These are phyloP conservation scores for Phytopythium oedochilum DNA, from an alignment of 352 stramenopile genomes.

Conservation along the genomic window DNA sequence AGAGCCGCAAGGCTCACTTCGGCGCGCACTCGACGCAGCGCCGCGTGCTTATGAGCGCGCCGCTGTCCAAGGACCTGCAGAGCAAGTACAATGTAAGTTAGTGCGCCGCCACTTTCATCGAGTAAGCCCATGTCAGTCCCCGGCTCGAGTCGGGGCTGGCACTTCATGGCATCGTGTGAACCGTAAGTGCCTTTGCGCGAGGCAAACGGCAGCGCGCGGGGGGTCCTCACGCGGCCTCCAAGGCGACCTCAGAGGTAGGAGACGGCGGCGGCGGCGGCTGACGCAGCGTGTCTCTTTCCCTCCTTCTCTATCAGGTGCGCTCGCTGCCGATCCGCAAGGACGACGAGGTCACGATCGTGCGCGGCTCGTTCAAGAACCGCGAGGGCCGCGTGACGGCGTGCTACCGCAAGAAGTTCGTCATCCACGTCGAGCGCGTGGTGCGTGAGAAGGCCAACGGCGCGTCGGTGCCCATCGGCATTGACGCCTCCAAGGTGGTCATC, in stretches of 20 bases:
- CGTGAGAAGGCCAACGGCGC: constrained; percentile 98
- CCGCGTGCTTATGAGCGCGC: constrained; percentile 96
- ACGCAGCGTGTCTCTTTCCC: constrained; percentile 6
- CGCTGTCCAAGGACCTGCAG: constrained; percentile 98
- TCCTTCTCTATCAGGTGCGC: constrained; percentile 73
- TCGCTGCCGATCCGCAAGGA: constrained; percentile 99
- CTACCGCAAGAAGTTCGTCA: constrained; percentile 99
- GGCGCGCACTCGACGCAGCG: constrained; percentile 94
- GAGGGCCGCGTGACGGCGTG: constrained; percentile 97
- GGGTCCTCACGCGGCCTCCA: no score
- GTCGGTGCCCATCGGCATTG: constrained; percentile 95
- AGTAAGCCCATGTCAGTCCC: constrained; percentile 87
- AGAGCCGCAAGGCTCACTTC: constrained; percentile 99
- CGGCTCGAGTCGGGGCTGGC: constrained; percentile 31
- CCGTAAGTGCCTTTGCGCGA: constrained; percentile 60
- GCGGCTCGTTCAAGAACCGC: constrained; percentile 97
- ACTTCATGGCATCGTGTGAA: constrained; percentile 89
- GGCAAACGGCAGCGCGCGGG: constrained; percentile 4
- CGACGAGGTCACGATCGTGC: constrained; percentile 98
- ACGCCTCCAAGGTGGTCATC: constrained; percentile 98
- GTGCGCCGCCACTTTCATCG: constrained; percentile 70
- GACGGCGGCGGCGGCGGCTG: neutral
- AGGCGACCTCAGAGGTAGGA: no score
- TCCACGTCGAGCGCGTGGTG: constrained; percentile 98
- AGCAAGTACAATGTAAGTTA: constrained; percentile 99